Conservation (phyloP, 1,284 basidiomycete genomes). For the Fistulinella staudtii region DNA sequence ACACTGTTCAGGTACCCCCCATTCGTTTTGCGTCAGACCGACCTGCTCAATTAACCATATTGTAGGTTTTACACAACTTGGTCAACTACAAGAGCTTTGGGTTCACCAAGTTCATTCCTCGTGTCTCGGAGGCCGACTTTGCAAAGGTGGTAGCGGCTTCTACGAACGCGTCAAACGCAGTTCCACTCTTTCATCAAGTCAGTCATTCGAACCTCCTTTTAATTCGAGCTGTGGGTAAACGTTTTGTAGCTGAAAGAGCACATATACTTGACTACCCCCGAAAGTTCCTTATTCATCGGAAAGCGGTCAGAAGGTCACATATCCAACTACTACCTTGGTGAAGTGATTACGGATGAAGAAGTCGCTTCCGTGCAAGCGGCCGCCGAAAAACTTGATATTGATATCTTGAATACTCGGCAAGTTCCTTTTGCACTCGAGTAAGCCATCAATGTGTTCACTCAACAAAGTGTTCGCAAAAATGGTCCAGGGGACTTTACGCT, state of each 20-base stretch:
- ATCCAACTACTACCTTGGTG: conserved; percentile 79
- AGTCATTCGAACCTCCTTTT: conserved; percentile 13
- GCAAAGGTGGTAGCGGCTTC: conserved; percentile 59
- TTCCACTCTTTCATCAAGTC: conserved; percentile 61
- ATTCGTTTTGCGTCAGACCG: not conserved
- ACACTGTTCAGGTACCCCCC: conserved; percentile 58
- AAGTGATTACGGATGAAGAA: conserved; percentile 66
- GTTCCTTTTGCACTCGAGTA: not conserved
- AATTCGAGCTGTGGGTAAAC: conserved; percentile 5
- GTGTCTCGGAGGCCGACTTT: conserved; percentile 59
- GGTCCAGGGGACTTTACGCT: conserved; percentile 57
- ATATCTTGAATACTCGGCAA: conserved; percentile 81
- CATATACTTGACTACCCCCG: conserved; percentile 65
- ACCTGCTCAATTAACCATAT: not conserved
- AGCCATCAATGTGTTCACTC: not conserved
- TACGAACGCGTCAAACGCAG: conserved; percentile 50
- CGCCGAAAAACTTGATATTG: conserved; percentile 67
- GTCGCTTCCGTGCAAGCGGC: conserved; percentile 69
- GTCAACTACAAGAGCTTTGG: conserved; percentile 80
- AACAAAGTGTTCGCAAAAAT: conserved; percentile 62
- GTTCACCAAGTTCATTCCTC: conserved; percentile 79
- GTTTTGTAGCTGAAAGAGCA: conserved; percentile 57
- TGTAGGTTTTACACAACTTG: conserved; percentile 69
- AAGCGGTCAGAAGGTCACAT: conserved; percentile 73
- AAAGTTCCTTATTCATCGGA: conserved; percentile 67